Conservation (phyloP, 306 rosid species). For the Sechiopsis laciniata region DNA sequence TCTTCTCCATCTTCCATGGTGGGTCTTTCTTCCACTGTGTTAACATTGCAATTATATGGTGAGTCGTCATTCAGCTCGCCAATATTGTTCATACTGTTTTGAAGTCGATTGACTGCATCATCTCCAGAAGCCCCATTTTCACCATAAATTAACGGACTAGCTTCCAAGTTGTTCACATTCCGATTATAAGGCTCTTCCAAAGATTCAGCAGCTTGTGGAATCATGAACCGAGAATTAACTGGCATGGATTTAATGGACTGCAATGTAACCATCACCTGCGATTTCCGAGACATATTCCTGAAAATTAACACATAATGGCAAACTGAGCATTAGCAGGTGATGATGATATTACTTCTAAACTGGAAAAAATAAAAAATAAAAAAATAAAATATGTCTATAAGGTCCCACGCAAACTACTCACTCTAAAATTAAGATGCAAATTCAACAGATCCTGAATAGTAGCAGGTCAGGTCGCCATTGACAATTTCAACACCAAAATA, state of each 20-base stretch:
- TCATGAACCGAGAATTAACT: constrained; percentile 44
- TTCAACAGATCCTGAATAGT: constrained; percentile 38
- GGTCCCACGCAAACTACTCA: constrained; percentile 50
- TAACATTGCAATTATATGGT: constrained; percentile 47
- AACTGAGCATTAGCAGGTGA: constrained; percentile 29
- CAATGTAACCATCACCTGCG: constrained; percentile 41
- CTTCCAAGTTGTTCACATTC: constrained; percentile 33
- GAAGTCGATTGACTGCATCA: constrained; percentile 31
- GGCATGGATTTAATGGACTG: constrained; percentile 68
- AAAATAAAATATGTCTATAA: constrained; percentile 39
- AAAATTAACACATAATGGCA: constrained; percentile 38
- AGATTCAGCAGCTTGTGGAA: constrained; percentile 31
- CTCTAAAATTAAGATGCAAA: constrained; percentile 41
- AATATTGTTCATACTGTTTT: constrained; percentile 32
- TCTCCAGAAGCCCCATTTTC: constrained; percentile 49
- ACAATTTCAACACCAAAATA: constrained; percentile 34
- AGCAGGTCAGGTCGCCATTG: constrained; percentile 29
- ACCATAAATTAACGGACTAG: constrained; percentile 33
- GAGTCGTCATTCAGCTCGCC: constrained; percentile 68
- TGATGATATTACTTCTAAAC: constrained; percentile 38
- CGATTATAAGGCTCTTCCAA: constrained; percentile 33
- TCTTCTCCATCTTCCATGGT: constrained; percentile 51
- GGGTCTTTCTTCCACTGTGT: constrained; percentile 43
- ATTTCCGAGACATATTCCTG: constrained; percentile 54
- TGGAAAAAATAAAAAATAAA: constrained; percentile 4